Evolutionary conservation across 2,329 filamentous ascomycete genomes (phyloP), one percentile per base, ranked within the genome.

Genomic region (Cladorrhinum sp.): DNA sequence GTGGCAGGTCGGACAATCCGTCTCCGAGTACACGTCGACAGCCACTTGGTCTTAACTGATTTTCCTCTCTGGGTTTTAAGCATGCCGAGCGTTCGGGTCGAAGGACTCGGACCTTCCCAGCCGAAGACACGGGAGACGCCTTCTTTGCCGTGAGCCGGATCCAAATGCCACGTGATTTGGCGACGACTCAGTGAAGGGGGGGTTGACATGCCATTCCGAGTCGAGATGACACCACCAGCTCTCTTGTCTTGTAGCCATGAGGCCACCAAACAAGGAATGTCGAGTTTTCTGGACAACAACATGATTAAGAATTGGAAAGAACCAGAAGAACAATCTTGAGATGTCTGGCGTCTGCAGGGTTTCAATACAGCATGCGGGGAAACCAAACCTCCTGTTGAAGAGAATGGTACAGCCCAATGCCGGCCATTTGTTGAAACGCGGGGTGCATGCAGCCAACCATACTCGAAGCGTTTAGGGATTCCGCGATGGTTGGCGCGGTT

Each of bases 351-450:
- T 6, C 36, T 26, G 36, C 53, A 26, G 53, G 53, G 33, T 36
- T 42, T n/a, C 10, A 21, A 4, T 46, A 4, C 30, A 46, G 6
- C 49, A 49, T 49, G 54, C 54, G 54, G 54, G 54, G 54, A 49
- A 57, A 30, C 26, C 36, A 49, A 48, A 55, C 53, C 53, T 46
- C 39, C 46, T 14, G 39, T 28, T 48, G 5, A 28, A 57, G 28
- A 48, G 23, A 49, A 57, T 57, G 54, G 54, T 49, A 26, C 33
- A 16, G 16, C 12, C 54, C n/a, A 49, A 49, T 57, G 54, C 54
- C 54, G 54, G 54, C 54, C 36, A 57, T 57, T 57, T 30, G 18
- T 39, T 57, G 54, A 57, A 57, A 57, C 54, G 54, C 54, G 54
- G 54, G 46, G 54, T 57, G 54, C 54, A 57, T 57, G 54, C 39